Evolutionary conservation across 2,329 filamentous ascomycete genomes (phyloP), one percentile per base, ranked within the genome.

Genomic region (Fonsecaea pugnacius): DNA sequence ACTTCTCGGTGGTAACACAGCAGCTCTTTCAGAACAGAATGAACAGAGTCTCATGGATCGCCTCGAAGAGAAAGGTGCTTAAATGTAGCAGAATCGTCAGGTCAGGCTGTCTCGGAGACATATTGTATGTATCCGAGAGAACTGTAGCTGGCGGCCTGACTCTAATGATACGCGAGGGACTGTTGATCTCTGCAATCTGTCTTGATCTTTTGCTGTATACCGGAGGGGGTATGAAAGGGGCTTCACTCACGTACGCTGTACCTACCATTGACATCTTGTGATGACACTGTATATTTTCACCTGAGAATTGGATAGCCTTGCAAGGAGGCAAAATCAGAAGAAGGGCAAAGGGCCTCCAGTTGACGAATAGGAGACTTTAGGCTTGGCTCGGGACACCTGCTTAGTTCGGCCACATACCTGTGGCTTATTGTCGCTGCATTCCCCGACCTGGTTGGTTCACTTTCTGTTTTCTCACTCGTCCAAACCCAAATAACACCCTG

Each of bases 341-440:
- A n/a, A 32, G 33, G 48, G 33, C 4, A n/a, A 48, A 21, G 18
- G 24, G 5, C 18, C 24, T 48, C 18, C 3, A 1, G 12, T 46
- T n/a, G 30, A 40, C 57, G 40, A 60, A 52, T 60, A 52, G 57
- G 57, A 60, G 57, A 52, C 38, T 60, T 60, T 60, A 9, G 27
- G 6, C 33, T 33, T 50, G 7, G n/a, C 57, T 52, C 32, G 38
- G 12, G 1, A 24, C 38, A 32, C 18, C 12, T 16, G n/a, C 40
- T 46, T 18, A 9, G 9, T 18, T 18, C 46, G 18, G 12, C 12
- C 12, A 7, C 21, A 14, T 10, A 35, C 38, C 12, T 14, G 27
- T 30, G n/a, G 18, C 24, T 21, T 36, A 12, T 48, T 48, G 3
- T 27, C 10, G 21, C 7, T 27, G 10, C 21, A 9, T 24, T 14